A percentile compares a stretch with the other conserved stretches of the same genome.
Evolutionary conservation across 2,329 filamentous ascomycete species (phyloP).

Genomic region (Calonectria hongkongensis): DNA sequence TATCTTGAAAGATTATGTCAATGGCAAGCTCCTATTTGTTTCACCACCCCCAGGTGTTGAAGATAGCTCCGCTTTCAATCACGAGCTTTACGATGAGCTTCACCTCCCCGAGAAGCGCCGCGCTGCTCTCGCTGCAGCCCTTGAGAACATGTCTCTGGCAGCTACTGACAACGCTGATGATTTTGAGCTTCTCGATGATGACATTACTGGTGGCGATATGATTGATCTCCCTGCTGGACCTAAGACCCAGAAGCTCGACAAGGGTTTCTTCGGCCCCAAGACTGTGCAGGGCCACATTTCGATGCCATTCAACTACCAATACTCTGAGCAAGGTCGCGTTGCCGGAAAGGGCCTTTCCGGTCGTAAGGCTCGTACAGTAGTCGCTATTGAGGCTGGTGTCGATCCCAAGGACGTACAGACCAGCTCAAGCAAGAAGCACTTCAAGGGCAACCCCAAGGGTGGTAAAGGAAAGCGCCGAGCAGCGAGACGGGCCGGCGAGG

Average conservation of each 20-base stretch:
- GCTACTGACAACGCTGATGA: conserved; percentile 55
- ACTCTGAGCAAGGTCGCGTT: conserved; percentile 83
- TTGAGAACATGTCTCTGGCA: conserved; percentile 67
- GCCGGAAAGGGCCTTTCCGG: conserved; percentile 82
- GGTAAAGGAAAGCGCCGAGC: conserved; percentile 69
- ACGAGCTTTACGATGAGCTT: conserved; percentile 87
- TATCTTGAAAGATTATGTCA: conserved; percentile 97
- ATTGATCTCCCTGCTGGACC: conserved; percentile 75
- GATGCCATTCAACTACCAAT: conserved; percentile 92
- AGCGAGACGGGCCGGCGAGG: conserved; percentile 44
- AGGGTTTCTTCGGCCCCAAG: conserved; percentile 87
- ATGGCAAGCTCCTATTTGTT: conserved; percentile 94
- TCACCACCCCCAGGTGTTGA: conserved; percentile 87
- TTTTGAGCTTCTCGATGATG: conserved; percentile 50
- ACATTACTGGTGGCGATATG: conserved; percentile 65
- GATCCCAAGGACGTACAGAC: conserved; percentile 85
- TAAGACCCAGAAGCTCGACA: conserved; percentile 88
- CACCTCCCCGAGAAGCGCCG: conserved; percentile 90
- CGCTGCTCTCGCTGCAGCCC: conserved; percentile 73
- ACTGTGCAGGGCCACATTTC: conserved; percentile 79
- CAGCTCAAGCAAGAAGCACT: conserved; percentile 90
- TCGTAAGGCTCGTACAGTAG: conserved; percentile 86
- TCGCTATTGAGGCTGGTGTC: conserved; percentile 88
- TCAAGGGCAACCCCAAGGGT: conserved; percentile 83
- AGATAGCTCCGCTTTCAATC: conserved; percentile 87